Conservation (phyloP, 2,329 filamentous ascomycete genomes). For the Aphanocladium album region DNA sequence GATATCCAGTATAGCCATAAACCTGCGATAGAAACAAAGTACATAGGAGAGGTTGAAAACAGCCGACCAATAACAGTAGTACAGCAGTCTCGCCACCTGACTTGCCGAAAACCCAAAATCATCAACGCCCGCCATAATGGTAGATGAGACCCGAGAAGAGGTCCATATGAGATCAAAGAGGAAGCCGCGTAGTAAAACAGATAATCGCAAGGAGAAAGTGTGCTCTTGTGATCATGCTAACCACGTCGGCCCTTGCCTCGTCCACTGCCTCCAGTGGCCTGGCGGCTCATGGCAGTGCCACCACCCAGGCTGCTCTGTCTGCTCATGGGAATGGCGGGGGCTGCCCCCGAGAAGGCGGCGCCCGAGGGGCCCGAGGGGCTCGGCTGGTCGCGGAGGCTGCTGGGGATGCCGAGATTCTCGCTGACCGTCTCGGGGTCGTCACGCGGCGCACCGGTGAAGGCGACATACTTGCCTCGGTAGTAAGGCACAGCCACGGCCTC, state of each 20-base stretch:
- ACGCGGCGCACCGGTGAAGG: constrained; percentile 40
- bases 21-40: neutral
- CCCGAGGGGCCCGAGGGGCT: constrained; percentile 23
- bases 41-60: neutral
- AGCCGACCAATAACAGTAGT: neutral
- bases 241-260: constrained; percentile 40
- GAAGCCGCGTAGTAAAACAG: neutral
- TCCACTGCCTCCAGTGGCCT: constrained; percentile 45
- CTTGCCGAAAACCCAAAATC: neutral
- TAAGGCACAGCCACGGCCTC: constrained; percentile 48
- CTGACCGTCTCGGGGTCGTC: constrained; percentile 46
- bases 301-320: constrained; percentile 54
- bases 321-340: constrained; percentile 46
- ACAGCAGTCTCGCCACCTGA: neutral
- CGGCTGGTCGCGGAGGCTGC: constrained; percentile 38
- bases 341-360: constrained; percentile 28
- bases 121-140: constrained; percentile 7
- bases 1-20: neutral
- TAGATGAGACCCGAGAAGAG: neutral
- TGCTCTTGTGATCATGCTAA: neutral
- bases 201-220: neutral
- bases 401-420: constrained; percentile 46
- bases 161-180: neutral
- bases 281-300: constrained; percentile 49
- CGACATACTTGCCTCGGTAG: constrained; percentile 42